Percentiles rank a stretch among this genome's conserved stretches.
These are phyloP conservation scores for Casaregolazyma suthepensis DNA, from an alignment of 1,139 yeast species.

Conservation along the genomic window DNA sequence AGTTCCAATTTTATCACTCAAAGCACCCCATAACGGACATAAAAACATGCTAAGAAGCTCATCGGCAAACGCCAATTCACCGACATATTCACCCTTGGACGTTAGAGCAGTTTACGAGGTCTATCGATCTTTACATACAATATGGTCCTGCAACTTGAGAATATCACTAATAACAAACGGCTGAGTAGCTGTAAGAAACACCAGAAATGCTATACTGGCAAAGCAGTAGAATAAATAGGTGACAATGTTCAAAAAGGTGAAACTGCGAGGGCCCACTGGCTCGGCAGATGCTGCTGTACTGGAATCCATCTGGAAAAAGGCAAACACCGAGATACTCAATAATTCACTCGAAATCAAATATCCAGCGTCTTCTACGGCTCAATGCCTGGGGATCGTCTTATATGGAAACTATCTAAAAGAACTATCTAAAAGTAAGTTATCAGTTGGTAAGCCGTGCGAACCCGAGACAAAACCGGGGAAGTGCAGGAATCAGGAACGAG, in stretches of 20 bases:
- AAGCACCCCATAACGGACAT: conserved; percentile 61
- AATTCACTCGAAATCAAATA: neutral
- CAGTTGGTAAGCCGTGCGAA: neutral
- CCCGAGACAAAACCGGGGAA: neutral
- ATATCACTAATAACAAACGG: conserved; percentile 59
- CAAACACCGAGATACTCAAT: neutral
- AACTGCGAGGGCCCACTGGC: neutral
- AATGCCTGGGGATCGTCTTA: neutral
- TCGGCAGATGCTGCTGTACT: neutral
- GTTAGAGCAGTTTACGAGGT: neutral
- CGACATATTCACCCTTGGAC: conserved; percentile 46
- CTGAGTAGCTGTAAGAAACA: conserved; percentile 63
- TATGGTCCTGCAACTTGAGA: conserved; percentile 40
- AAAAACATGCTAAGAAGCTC: conserved; percentile 49
- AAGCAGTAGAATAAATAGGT: conserved; percentile 36
- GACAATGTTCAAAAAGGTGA: conserved; percentile 4
- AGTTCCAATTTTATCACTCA: conserved; percentile 60
- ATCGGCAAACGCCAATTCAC: conserved; percentile 57
- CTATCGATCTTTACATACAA: conserved; percentile 24
- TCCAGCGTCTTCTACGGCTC: too few relatives aligned
- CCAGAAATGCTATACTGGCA: conserved; percentile 53
- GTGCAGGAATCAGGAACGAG: too few relatives aligned
- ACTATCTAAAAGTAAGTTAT: neutral
- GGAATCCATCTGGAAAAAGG: neutral
- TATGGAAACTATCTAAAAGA: too few relatives aligned